phyloP scores from a whole-genome alignment of 2,329 filamentous ascomycete genomes.

The Thermomyces lanuginosus region DNA sequence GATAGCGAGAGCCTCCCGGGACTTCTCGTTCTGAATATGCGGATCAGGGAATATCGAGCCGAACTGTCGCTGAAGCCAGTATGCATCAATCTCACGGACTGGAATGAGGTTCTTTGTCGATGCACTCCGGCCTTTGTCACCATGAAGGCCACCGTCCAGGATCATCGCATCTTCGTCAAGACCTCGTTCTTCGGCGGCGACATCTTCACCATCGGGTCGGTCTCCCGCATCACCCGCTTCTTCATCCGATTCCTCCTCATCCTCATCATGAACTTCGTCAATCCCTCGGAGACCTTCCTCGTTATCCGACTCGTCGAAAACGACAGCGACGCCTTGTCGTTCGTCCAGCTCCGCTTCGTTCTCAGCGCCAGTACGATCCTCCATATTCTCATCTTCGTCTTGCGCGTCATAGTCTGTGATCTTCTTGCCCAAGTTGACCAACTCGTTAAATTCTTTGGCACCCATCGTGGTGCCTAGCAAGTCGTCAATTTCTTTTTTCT shows the following conservation, averaged over 20 bases:
- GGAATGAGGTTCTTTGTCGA: conserved; percentile 45
- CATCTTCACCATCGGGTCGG: conserved; percentile 34
- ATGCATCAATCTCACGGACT: conserved; percentile 86
- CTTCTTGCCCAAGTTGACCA: conserved; percentile 94
- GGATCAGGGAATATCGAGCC: conserved; percentile 78
- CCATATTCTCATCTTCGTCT: conserved; percentile 83
- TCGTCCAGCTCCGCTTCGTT: conserved; percentile 71
- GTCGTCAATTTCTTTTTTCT: conserved; percentile 95
- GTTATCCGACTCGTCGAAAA: conserved; percentile 83
- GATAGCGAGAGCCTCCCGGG: conserved; percentile 64
- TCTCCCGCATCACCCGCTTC: conserved; percentile 46
- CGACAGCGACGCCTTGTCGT: conserved; percentile 88
- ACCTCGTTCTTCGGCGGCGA: conserved; percentile 24
- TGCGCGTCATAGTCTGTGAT: conserved; percentile 97
- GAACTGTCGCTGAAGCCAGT: conserved; percentile 90
- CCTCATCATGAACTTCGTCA: conserved; percentile 71
- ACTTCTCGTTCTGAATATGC: conserved; percentile 86
- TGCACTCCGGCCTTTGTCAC: conserved; percentile 31
- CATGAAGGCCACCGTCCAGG: conserved; percentile 49
- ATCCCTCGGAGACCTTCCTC: conserved; percentile 66
- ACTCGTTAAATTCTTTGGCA: conserved; percentile 87
- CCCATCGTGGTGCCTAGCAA: conserved; percentile 68
- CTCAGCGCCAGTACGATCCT: conserved; percentile 48
- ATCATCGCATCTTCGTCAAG: conserved; percentile 53
- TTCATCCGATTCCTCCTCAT: conserved; percentile 60